These are phyloP conservation scores for Leishmania mexicana DNA, from an alignment of 208 protist species.

Conservation along the genomic window DNA sequence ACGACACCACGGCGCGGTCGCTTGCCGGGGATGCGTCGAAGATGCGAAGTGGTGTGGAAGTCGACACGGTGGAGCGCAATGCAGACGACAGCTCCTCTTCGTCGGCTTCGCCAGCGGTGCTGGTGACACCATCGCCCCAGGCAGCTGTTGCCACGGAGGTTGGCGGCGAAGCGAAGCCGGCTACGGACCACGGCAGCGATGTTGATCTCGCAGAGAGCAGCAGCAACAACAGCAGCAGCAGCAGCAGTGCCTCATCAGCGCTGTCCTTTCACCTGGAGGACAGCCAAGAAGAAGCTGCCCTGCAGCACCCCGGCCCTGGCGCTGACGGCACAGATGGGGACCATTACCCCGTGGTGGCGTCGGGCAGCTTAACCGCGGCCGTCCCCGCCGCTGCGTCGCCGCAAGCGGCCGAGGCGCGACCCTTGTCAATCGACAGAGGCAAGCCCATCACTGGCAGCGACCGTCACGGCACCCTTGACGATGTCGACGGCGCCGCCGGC, in stretches of 20 bases:
- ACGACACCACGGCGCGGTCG: not conserved
- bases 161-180: not conserved
- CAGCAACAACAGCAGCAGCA: constrained; percentile 6
- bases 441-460: not conserved
- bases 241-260: not conserved
- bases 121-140: not conserved
- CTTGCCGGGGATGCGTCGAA: not conserved
- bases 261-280: not conserved
- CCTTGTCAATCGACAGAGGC: constrained; percentile 9
- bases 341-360: not conserved
- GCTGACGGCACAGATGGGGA: not conserved
- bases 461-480: not conserved
- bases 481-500: not conserved
- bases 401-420: not conserved
- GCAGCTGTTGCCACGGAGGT: not conserved
- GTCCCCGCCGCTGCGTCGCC: not conserved
- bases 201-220: constrained; percentile 2
- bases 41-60: not conserved
- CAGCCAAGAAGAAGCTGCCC: not conserved
- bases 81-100: not conserved
- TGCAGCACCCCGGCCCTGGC: not conserved
- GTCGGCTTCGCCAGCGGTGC: not conserved
- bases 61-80: not conserved
- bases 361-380: not conserved
- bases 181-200: not conserved